Evolutionary conservation across 768 basidiomycete species (phyloP), one percentile per base, ranked within the genome.

Genomic region (Punctularia strigosozonata): DNA sequence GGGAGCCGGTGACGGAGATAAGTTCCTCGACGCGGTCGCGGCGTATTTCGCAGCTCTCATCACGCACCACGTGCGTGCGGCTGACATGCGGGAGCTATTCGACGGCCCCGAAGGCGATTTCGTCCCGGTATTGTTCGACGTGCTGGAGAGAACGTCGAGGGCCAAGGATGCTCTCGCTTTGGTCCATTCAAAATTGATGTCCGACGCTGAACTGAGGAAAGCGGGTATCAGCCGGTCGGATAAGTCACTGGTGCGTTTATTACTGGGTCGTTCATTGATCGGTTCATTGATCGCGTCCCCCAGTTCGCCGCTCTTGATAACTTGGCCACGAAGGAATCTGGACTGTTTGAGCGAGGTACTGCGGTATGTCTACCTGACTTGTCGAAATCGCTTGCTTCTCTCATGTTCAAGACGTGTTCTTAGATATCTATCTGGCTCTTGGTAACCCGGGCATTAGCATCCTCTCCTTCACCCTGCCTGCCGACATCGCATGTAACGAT

Each of bases 1-100:
- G 2, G 77, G 76, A 3, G 79, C 68, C 13, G 77, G 77, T 2
- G 58, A 58, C 28, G 70, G 67, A 5, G 76, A 82, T 45, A 84
- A 80, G 49, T 63, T 86, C 18, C 55, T 88, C 23, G 80, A 87
- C 46, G 63, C 69, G 15, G 66, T 77, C 24, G 56, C 86, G 4
- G 57, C 67, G 0, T 70, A 80, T 44, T 84, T 83, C 44, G 62
- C 68, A 8, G 68, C 75, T 0, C 60, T 88, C 4, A 68, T 78
- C 4, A 66, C 83, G 3, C 71, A 73, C 37, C 79, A 86, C 41
- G 49, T 67, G 0, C 53, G 56, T 14, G 73, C 73, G 13, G 56
- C 85, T 7, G 43, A 57, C 4, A n/a, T n/a, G n/a, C n/a, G n/a
- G n/a, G n/a, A n/a, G n/a, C 80, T 83, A 21, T 56, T 87, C 17